Conservation (phyloP, 257 asterid genomes). For the Solanum appendiculatum region DNA sequence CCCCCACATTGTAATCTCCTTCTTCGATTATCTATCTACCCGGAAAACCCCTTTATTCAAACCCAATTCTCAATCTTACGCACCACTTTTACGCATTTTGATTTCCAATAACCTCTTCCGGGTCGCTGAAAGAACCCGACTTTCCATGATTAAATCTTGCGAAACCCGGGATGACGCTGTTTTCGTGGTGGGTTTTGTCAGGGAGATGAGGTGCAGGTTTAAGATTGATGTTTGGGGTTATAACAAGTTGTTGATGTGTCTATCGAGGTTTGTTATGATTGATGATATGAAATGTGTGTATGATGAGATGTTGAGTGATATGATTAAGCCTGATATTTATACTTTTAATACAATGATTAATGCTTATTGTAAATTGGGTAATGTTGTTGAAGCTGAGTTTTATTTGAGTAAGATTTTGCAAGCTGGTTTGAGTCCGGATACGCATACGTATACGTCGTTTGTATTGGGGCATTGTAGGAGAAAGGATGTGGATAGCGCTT, state of each 20-base stretch:
- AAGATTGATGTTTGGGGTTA: constrained; percentile 40
- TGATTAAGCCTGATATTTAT: constrained; percentile 53
- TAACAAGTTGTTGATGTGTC: constrained; percentile 45
- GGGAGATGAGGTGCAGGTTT: constrained; percentile 31
- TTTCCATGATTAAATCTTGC: constrained; percentile 43
- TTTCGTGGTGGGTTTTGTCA: constrained; percentile 19
- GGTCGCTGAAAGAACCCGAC: constrained; percentile 32
- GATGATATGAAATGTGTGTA: constrained; percentile 57
- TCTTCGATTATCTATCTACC: constrained; percentile 30
- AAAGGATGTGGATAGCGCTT: constrained; percentile 43
- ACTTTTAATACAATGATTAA: constrained; percentile 66
- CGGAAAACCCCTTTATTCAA: constrained; percentile 35
- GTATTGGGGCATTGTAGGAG: constrained; percentile 67
- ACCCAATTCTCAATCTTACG: constrained; percentile 32
- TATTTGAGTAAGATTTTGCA: constrained; percentile 46
- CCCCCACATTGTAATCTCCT: constrained; percentile 40
- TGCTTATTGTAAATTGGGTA: constrained; percentile 55
- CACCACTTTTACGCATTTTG: constrained; percentile 37
- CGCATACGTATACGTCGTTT: constrained; percentile 62
- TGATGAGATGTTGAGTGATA: constrained; percentile 47
- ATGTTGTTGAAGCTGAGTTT: constrained; percentile 41
- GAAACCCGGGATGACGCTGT: constrained; percentile 28
- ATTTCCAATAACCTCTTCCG: constrained; percentile 26
- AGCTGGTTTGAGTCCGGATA: constrained; percentile 55
- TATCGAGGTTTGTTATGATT: constrained; percentile 44